phyloP scores from a whole-genome alignment of 2,329 filamentous ascomycete species.

The Plectosphaerella cucumerina region DNA sequence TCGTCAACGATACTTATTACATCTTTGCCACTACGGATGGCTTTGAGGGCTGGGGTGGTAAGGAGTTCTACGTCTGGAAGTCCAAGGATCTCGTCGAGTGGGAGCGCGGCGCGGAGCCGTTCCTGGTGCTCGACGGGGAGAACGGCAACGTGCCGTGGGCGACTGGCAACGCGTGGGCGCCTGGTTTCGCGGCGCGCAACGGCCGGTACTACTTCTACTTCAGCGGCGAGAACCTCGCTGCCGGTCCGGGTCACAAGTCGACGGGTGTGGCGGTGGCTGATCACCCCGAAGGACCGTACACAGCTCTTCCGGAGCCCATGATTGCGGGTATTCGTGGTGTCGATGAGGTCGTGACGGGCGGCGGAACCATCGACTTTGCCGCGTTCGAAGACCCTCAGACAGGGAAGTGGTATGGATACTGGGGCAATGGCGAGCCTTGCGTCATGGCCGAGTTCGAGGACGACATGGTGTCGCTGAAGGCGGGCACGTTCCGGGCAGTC shows the following conservation, averaged over 20 bases:
- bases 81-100: constrained; percentile 37
- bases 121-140: constrained; percentile 40
- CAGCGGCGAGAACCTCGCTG: constrained; percentile 45
- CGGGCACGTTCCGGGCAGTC: constrained; percentile 25
- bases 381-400: constrained; percentile 55
- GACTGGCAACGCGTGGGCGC: constrained; percentile 63
- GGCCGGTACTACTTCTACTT: constrained; percentile 65
- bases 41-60: constrained; percentile 36
- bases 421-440: constrained; percentile 43
- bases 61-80: constrained; percentile 44
- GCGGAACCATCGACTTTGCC: constrained; percentile 56
- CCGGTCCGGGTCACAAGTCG: constrained; percentile 43
- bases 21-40: constrained; percentile 44
- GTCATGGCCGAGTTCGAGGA: constrained; percentile 37
- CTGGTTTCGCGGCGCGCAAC: constrained; percentile 54
- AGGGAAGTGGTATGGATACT: constrained; percentile 58
- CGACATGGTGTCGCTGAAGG: constrained; percentile 40
- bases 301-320: constrained; percentile 48
- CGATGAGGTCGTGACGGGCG: constrained; percentile 32
- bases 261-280: constrained; percentile 57
- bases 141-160: constrained; percentile 58
- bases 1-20: constrained; percentile 39
- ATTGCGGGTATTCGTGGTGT: constrained; percentile 35
- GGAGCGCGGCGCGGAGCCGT: constrained; percentile 33
- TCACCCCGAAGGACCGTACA: constrained; percentile 56